A percentile compares a stretch with the other conserved stretches of the same genome.
Conservation (phyloP, 192 early-diverging fungal genomes). For the Mortierella antarctica region DNA sequence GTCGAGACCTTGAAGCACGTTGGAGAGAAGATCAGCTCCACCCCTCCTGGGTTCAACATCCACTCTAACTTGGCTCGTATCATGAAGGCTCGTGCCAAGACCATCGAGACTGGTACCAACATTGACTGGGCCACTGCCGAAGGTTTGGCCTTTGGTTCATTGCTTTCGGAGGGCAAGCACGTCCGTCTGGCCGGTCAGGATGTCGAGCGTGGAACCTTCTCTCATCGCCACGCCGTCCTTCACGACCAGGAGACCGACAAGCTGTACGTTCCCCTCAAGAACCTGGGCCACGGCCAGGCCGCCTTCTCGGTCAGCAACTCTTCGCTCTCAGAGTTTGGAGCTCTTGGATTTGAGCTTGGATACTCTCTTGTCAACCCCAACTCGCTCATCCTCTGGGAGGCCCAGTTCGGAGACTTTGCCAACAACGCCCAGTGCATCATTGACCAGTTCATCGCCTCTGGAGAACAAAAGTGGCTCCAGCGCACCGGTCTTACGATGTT, state of each 20-base stretch:
- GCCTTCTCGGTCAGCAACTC: conserved; percentile 95
- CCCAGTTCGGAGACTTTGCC: conserved; percentile 98
- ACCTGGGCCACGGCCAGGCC: conserved; percentile 88
- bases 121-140: conserved; percentile 99
- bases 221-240: conserved; percentile 96
- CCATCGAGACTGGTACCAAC: conserved; percentile 77
- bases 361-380: conserved; percentile 96
- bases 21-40: conserved; percentile 82
- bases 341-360: conserved; percentile 96
- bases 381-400: conserved; percentile 96
- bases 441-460: conserved; percentile 96
- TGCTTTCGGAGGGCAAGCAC: conserved; percentile 92
- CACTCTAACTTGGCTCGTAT: conserved; percentile 91
- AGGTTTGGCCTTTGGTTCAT: conserved; percentile 90
- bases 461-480: conserved; percentile 99
- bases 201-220: conserved; percentile 99
- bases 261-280: conserved; percentile 86
- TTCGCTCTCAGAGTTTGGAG: conserved; percentile 95
- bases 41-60: conserved; percentile 85
- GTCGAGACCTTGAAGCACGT: conserved; percentile 82
- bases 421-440: conserved; percentile 98
- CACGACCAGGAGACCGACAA: conserved; percentile 93
- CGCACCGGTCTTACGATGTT: conserved; percentile 94
- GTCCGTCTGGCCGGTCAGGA: conserved; percentile 96
- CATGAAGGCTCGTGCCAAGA: conserved; percentile 85